A percentile compares a stretch with the other conserved stretches of the same genome.
Conservation (phyloP, 225 moss, liverwort and hornwort species). For the Physcomitrium patens region DNA sequence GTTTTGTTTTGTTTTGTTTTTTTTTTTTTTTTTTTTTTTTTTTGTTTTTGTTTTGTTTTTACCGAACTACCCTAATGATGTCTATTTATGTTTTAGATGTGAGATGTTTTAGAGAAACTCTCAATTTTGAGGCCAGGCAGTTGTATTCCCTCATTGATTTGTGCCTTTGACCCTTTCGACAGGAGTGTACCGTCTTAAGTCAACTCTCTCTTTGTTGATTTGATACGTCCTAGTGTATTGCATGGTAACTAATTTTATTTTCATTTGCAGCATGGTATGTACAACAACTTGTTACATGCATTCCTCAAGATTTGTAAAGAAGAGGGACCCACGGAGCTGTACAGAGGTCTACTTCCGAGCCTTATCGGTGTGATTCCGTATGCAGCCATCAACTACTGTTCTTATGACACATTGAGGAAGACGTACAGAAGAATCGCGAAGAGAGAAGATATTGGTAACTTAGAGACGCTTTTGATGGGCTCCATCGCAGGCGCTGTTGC, state of each 20-base stretch:
- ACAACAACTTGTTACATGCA: conserved; percentile 69
- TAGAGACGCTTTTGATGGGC: conserved; percentile 75
- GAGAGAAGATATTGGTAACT: conserved; percentile 69
- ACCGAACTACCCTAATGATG: neutral
- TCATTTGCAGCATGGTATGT: conserved; percentile 71
- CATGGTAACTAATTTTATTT: neutral
- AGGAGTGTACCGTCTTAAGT: too few species aligned
- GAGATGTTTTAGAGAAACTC: too few species aligned
- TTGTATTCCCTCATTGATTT: too few species aligned
- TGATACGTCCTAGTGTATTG: neutral
- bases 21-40: too few species aligned
- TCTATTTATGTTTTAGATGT: too few species aligned
- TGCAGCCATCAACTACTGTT: conserved; percentile 79
- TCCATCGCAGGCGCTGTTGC: conserved; percentile 74
- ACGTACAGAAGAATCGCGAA: conserved; percentile 68
- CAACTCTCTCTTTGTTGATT: too few species aligned
- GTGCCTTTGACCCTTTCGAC: too few species aligned
- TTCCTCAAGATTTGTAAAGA: conserved; percentile 71
- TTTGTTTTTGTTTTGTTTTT: neutral
- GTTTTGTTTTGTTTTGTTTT: too few species aligned
- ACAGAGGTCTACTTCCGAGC: conserved; percentile 81
- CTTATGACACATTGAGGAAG: conserved; percentile 71
- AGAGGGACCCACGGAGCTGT: conserved; percentile 79
- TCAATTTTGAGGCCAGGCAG: too few species aligned
- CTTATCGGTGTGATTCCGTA: conserved; percentile 82